These are phyloP conservation scores for Clavariopsis aquatica DNA, from an alignment of 495 filamentous ascomycete genomes.

Conservation along the genomic window DNA sequence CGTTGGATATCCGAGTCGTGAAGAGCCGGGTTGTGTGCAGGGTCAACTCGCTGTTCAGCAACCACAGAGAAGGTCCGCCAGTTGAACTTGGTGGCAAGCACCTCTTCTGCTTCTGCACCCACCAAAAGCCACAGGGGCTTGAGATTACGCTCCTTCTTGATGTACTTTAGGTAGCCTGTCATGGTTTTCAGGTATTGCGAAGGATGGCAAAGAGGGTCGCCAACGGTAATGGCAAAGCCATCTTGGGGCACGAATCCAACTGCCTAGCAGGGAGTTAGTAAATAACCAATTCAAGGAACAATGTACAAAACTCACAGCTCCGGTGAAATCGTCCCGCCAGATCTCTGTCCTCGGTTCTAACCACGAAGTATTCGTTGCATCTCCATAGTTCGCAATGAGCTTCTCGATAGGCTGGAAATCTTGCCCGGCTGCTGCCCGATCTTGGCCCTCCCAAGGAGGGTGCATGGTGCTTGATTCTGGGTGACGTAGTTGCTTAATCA, in stretches of 20 bases:
- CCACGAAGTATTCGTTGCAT: conserved; percentile 86
- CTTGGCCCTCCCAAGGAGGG: conserved; percentile 57
- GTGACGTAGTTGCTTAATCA: conserved; percentile 62
- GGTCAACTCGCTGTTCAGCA: conserved; percentile 79
- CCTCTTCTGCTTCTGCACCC: conserved; percentile 66
- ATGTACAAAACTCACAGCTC: conserved; percentile 58
- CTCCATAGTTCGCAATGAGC: conserved; percentile 85
- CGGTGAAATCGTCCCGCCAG: conserved; percentile 74
- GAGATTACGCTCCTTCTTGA: conserved; percentile 68
- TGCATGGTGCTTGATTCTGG: conserved; percentile 76
- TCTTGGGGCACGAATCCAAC: conserved; percentile 73
- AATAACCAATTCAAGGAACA: no score
- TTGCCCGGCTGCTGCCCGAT: conserved; percentile 49
- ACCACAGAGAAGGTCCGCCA: conserved; percentile 83
- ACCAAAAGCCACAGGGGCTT: conserved; percentile 83
- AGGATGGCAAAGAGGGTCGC: conserved; percentile 75
- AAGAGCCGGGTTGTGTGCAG: conserved; percentile 55
- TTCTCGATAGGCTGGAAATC: conserved; percentile 73
- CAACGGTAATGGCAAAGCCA: conserved; percentile 74
- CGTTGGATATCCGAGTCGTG: conserved; percentile 63
- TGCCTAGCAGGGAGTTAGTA: conserved; percentile 35
- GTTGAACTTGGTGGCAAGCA: conserved; percentile 71
- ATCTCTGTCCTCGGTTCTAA: conserved; percentile 78
- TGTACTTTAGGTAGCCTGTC: conserved; percentile 67
- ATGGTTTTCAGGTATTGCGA: conserved; percentile 71